Evolutionary conservation across 441 rosid genomes (phyloP).

Genomic region (Macaranga tanarius): DNA sequence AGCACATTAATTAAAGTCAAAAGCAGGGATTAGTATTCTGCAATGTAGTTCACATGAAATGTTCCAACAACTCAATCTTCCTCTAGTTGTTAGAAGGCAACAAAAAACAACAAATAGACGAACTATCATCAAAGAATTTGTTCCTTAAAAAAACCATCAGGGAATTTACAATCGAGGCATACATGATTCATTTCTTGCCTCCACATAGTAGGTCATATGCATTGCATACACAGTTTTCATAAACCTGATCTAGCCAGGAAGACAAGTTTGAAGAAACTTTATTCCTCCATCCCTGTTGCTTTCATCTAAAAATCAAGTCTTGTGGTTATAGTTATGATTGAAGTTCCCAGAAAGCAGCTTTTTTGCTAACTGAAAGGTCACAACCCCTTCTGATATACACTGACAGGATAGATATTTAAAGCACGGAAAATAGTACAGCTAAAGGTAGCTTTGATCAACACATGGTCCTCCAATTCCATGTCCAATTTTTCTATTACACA

Average conservation of each 20-base stretch:
- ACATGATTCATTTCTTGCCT: not conserved
- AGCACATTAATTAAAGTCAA: not conserved
- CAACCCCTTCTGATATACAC: not conserved
- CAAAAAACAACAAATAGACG: not conserved
- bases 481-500: not conserved
- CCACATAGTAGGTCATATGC: not conserved
- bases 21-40: not conserved
- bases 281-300: slow-evolving; percentile 2
- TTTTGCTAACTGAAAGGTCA: not conserved
- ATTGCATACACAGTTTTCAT: not conserved
- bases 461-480: not conserved
- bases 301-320: not conserved
- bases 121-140: slow-evolving; percentile 4
- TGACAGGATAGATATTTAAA: not conserved
- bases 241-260: not conserved
- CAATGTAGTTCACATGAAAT: not conserved
- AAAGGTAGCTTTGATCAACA: not conserved
- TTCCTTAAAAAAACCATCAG: too few relatives aligned
- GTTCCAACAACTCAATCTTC: not conserved
- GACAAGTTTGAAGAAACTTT: not conserved
- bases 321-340: not conserved
- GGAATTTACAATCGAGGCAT: not conserved
- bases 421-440: not conserved
- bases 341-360: not conserved
- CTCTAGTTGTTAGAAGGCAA: slow-evolving; percentile 10